Base-by-base conservation (phyloP, 1,284 basidiomycete species). In the Ceratobasidium sp. region DNA sequence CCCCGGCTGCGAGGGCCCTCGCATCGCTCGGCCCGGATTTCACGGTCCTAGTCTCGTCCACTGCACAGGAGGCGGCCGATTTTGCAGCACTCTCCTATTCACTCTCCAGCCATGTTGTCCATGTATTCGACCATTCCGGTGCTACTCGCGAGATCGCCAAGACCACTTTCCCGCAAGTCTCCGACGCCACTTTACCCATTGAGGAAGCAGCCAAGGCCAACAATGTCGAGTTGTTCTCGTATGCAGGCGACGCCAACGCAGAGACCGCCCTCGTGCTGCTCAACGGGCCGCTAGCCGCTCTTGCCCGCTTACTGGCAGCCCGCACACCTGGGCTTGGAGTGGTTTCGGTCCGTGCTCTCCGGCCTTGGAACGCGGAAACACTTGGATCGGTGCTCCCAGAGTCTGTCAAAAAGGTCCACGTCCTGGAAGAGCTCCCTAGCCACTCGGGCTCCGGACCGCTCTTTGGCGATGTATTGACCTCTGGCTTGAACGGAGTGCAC, bases 31-130 rank as follows among this genome's bases (percentile, higher is more conserved):
- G 92, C 1, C 88, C 91, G 64, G 88, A 89, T 77, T 88, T 94
- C 80, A 88, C 91, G n/a, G 87, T 97, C 66, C 84, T 96, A 62
- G 87, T 96, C 78, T 97, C 95, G 25, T 90, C 94, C 8, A 91
- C 92, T 1, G 90, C 94, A 0, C 91, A 93, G 79, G 93, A 96
- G 82, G 87, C 92, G 9, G 88, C 92, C 54, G 91, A 94, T 80
- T 89, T 95, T 76, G 88, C 94, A 0, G 81, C 87, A 19, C 85
- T 94, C 57, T 87, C 92, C 4, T 94, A 94, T 85, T 86, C 85
- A 76, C 83, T 92, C 68, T 82, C 85, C 40, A 87, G 85, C 49
- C 94, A 95, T 84, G 89, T 92, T 75, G 87, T 92, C 76, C 93
- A 94, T 82, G 84, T 95, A 51, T 95, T 95, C 82, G 92, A 95